A percentile compares a stretch with the other conserved stretches of the same genome.
Evolutionary conservation across 805 yeast genomes (phyloP).

Genomic region (Nakazawaea wickerhamii): DNA sequence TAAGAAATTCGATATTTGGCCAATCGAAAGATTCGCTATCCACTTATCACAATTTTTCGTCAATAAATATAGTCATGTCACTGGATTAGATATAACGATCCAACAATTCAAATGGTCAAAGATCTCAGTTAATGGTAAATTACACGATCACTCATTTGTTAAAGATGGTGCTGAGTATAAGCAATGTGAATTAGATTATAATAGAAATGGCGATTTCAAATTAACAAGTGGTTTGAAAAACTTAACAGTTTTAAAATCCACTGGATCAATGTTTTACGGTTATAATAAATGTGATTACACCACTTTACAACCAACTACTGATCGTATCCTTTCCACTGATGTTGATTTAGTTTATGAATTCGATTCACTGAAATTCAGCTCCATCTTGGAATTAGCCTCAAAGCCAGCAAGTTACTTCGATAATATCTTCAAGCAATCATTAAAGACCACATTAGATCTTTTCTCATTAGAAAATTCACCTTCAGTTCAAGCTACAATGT

Average conservation of each 20-base stretch:
- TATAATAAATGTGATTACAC: conserved; percentile 85
- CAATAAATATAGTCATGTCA: conserved; percentile 68
- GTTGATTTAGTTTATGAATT: conserved; percentile 70
- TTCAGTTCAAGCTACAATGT: conserved; percentile 97
- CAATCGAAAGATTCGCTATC: conserved; percentile 86
- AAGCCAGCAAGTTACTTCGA: conserved; percentile 59
- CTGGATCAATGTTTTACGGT: conserved; percentile 91
- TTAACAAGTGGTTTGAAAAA: conserved; percentile 71
- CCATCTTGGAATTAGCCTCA: conserved; percentile 42
- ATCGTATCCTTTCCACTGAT: conserved; percentile 85
- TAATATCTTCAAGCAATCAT: conserved; percentile 52
- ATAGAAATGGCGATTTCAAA: conserved; percentile 47
- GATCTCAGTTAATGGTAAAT: conserved; percentile 64
- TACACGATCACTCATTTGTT: conserved; percentile 78
- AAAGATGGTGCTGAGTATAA: conserved; percentile 83
- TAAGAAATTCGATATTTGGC: conserved; percentile 79
- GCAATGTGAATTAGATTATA: conserved; percentile 47
- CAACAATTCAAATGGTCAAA: conserved; percentile 79
- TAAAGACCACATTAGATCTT: conserved; percentile 62
- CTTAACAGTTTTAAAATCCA: conserved; percentile 80
- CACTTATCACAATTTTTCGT: conserved; percentile 79
- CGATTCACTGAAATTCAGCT: conserved; percentile 43
- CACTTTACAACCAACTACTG: conserved; percentile 75
- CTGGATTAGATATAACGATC: conserved; percentile 62
- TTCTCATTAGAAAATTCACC: conserved; percentile 87